phyloP scores from a whole-genome alignment of 2,329 filamentous ascomycete genomes.

The Colletotrichum echinochloae region DNA sequence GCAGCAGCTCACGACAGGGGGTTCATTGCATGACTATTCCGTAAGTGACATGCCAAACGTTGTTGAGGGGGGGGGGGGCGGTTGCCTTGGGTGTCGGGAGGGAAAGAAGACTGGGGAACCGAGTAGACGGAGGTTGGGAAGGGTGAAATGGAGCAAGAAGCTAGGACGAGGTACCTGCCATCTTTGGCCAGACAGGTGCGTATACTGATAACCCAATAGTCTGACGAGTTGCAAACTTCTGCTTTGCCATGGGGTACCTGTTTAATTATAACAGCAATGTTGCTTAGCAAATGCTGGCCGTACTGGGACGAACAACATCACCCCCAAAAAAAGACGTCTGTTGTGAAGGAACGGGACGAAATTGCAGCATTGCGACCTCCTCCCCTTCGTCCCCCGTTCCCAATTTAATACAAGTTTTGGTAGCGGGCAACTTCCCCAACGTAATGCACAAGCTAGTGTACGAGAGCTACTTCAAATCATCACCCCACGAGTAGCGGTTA shows the following conservation, averaged over 20 bases:
- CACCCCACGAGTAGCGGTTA: constrained; percentile 16
- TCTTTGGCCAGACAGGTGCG: not conserved
- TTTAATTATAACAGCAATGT: not conserved
- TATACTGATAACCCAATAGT: not conserved
- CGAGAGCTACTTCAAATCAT: constrained; percentile 6
- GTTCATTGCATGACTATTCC: constrained; percentile 37
- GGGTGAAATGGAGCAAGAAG: constrained; percentile 5
- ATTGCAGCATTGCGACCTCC: constrained; percentile 12
- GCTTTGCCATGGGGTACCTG: not conserved
- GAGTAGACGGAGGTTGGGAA: constrained; percentile 18
- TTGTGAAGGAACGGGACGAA: constrained; percentile 23
- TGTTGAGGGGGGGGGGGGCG: constrained; percentile 18
- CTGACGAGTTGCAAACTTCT: not conserved
- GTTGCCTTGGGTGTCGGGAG: not conserved
- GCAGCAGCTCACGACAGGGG: constrained; percentile 35
- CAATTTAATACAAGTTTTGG: not conserved
- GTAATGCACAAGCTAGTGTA: not conserved
- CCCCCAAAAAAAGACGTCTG: not conserved
- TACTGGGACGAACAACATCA: constrained; percentile 6
- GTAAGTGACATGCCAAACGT: constrained; percentile 24
- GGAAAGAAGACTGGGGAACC: not conserved
- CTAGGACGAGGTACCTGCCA: not conserved
- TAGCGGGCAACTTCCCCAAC: constrained; percentile 9
- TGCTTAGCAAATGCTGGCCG: not conserved
- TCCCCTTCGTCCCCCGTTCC: not conserved